Percentiles rank a stretch among this genome's conserved stretches.
phyloP scores from a whole-genome alignment of 495 filamentous ascomycete species.

The Aspergillus haitiensis region DNA sequence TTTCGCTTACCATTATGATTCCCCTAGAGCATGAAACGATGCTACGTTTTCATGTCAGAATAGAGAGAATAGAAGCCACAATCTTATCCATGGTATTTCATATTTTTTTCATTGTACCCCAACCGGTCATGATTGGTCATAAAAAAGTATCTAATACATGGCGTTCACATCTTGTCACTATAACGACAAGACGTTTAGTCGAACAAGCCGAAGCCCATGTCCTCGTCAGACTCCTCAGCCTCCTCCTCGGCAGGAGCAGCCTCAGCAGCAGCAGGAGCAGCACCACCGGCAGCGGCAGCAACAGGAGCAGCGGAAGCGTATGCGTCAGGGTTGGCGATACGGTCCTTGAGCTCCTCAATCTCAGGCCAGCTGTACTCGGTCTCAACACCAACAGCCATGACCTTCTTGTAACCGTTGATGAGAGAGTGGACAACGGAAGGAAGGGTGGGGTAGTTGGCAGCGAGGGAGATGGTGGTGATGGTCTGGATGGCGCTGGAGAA shows the following conservation, averaged over 20 bases:
- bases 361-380: conserved; percentile 94
- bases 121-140: conserved; percentile 31
- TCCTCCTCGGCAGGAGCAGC: conserved; percentile 56
- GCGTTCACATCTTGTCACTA: conserved; percentile 34
- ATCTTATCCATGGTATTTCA: conserved; percentile 35
- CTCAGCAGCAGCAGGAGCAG: conserved; percentile 53
- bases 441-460: conserved; percentile 91
- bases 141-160: conserved; percentile 48
- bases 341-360: conserved; percentile 97
- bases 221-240: conserved; percentile 49
- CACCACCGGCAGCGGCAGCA: conserved; percentile 50
- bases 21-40: conserved; percentile 37
- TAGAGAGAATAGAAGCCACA: conserved; percentile 16
- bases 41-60: conserved; percentile 45
- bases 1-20: conserved; percentile 33
- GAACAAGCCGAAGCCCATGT: conserved; percentile 60
- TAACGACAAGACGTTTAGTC: conserved; percentile 47
- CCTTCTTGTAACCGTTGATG: conserved; percentile 97
- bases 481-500: conserved; percentile 81
- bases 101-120: conserved; percentile 33
- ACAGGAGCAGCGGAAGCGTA: conserved; percentile 79
- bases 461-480: conserved; percentile 87
- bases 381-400: conserved; percentile 82
- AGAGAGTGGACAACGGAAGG: conserved; percentile 93
- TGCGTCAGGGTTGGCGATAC: conserved; percentile 96